Base-by-base conservation (phyloP, 495 filamentous ascomycete species). In the Xylaria scruposa region DNA sequence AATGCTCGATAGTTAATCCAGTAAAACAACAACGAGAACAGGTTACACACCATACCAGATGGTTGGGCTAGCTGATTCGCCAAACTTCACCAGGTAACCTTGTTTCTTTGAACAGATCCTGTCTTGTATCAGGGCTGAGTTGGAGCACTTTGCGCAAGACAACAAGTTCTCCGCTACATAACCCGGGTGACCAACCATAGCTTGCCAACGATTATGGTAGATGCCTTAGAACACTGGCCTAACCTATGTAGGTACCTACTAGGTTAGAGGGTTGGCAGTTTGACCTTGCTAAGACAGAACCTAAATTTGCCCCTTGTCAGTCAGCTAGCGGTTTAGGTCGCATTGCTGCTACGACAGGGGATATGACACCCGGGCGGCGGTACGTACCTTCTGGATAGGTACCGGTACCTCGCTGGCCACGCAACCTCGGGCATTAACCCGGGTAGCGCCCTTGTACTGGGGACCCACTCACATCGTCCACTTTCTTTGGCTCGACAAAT, bases 401-500 rank as follows among this genome's bases (percentile, higher is more conserved):
- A 29, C 60, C 13, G 38, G 21, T 63, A 63, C 60, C 4, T 63
- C 9, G 21, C 38, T 1, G 60, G 24, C n/a, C 7, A 38, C 61
- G 17, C 4, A 8, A 0, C 5, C 4, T 31, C 10, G 8, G n/a
- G 61, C 21, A 8, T 5, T 29, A 7, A 26, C 31, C 15, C 40
- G 9, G 17, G 67, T 56, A 59, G 33, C 53, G 8, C 1, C 2
- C 0, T 10, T 10, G 36, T 59, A 69, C 38, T 38, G 4, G 26
- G 29, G 40, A 54, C 68, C 54, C 44, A 60, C 51, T 70, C 44
- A 61, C 59, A 70, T 42, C 47, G 40, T 51, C 53, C 65, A 68
- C 53, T 59, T 67, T 56, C 54, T 53, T 59, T 54, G 49, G 59
- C 66, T 38, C 54, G 59, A 66, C 67, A 65, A 73, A 73, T 72